Base-by-base conservation (phyloP, 1,139 yeast species). In the Eremothecium cymbalariae region DNA sequence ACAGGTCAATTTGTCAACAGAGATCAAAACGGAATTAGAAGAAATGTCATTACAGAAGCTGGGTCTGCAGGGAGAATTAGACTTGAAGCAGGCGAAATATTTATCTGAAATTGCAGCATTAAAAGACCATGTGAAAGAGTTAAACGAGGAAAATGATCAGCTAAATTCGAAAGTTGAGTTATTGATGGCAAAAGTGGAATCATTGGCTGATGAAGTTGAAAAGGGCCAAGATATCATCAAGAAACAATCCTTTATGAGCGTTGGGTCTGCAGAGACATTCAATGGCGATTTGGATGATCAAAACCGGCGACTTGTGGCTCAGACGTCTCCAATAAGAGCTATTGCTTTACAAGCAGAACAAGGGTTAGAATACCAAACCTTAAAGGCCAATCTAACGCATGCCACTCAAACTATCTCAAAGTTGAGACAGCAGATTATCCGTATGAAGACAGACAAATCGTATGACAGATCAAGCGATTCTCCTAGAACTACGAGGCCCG, bases 281-380 rank as follows among this genome's bases (percentile, higher is more conserved):
- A 18, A 18, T 7, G 14, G 21, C 17, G 21, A 27, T 4, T 4
- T 16, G 7, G 30, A 27, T n/a, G 30, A 27, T 16, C 8, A 8
- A n/a, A 14, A 17, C 8, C 30, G 30, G 3, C 16, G 6, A 7
- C 14, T 28, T 4, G 12, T 9, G 8, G 8, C 13, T 20, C 7
- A 11, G 4, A 12, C 21, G 14, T 8, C 11, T 13, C 24, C 12
- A 8, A 8, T 14, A 15, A n/a, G 14, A n/a, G 8, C 32, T 12
- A n/a, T 7, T 12, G 7, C 19, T 6, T 18, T 25, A 11, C 18
- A 4, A 5, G 14, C 11, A 4, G 14, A 17, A 9, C 28, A 34
- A 9, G 73, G 68, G 11, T 60, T 80, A 31, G 88, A 82, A 52
- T 62, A 72, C 5, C 88, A 83, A 49, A 77, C 88, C 0, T 62